phyloP scores from a whole-genome alignment of 345 rosid species.

The Noccaea caerulescens region DNA sequence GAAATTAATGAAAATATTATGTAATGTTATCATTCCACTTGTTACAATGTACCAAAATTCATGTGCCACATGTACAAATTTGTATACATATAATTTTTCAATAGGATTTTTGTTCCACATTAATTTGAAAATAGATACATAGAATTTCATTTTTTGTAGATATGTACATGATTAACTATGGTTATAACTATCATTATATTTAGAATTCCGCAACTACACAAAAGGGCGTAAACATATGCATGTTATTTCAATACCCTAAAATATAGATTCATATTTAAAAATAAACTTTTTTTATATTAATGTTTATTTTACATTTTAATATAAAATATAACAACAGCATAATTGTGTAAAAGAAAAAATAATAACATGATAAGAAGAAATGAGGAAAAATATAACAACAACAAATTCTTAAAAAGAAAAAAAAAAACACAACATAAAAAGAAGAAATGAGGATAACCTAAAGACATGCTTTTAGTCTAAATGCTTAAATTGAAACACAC shows the following conservation, averaged over 20 bases:
- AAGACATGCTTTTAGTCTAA: not conserved
- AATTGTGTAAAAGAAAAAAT: not conserved
- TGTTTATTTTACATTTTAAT: not conserved
- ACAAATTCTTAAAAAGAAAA: not conserved
- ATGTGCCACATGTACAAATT: not conserved
- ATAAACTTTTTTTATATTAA: not conserved
- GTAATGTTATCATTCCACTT: not conserved
- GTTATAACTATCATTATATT: not conserved
- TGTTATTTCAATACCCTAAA: not conserved
- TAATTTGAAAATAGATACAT: not conserved
- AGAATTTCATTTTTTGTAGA: not conserved
- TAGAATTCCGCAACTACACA: not conserved
- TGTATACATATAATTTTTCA: not conserved
- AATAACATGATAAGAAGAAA: not conserved
- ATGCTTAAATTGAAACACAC: not conserved
- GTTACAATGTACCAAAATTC: constrained; percentile 10
- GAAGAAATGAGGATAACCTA: not conserved
- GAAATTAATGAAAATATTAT: not conserved
- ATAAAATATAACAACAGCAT: not conserved
- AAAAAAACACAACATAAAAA: not conserved
- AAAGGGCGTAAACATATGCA: not conserved
- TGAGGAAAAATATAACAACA: not conserved
- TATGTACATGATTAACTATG: not conserved
- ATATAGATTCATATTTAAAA: no score
- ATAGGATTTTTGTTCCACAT: not conserved